phyloP scores from a whole-genome alignment of 495 filamentous ascomycete species.

The Podospora bellae-mahoneyi region DNA sequence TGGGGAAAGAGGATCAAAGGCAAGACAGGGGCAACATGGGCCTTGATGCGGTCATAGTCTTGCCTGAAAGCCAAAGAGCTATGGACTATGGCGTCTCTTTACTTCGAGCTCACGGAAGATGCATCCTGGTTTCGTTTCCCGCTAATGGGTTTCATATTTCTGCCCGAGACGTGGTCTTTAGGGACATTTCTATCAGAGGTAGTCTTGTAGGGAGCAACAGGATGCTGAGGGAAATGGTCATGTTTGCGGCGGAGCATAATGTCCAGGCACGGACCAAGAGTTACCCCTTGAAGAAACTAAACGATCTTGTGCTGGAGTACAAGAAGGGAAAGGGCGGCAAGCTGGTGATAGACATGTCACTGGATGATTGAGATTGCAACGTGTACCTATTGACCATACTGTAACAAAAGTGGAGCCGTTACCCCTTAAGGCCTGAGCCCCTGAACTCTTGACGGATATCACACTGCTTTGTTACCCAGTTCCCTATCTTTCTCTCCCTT shows the following conservation, averaged over 20 bases:
- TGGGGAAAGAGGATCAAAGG: conserved; percentile 33
- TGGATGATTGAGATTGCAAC: conserved; percentile 8
- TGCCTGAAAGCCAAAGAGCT: conserved; percentile 41
- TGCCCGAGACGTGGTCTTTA: conserved; percentile 39
- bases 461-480: not conserved
- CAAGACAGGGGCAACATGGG: conserved; percentile 36
- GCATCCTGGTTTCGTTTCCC: conserved; percentile 41
- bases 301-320: conserved; percentile 44
- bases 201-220: conserved; percentile 39
- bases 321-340: conserved; percentile 41
- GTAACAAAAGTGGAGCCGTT: not conserved
- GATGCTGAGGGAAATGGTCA: conserved; percentile 35
- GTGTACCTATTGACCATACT: too few relatives aligned
- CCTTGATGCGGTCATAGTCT: conserved; percentile 41
- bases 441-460: not conserved
- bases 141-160: conserved; percentile 38
- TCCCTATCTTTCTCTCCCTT: conserved; percentile 15
- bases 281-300: conserved; percentile 35
- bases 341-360: conserved; percentile 40
- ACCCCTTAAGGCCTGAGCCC: not conserved
- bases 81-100: conserved; percentile 42
- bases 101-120: conserved; percentile 39
- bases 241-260: conserved; percentile 32
- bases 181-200: conserved; percentile 37
- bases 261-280: conserved; percentile 35